phyloP scores from a whole-genome alignment of 1,284 basidiomycete genomes.

The Trichosporon coremiiforme region DNA sequence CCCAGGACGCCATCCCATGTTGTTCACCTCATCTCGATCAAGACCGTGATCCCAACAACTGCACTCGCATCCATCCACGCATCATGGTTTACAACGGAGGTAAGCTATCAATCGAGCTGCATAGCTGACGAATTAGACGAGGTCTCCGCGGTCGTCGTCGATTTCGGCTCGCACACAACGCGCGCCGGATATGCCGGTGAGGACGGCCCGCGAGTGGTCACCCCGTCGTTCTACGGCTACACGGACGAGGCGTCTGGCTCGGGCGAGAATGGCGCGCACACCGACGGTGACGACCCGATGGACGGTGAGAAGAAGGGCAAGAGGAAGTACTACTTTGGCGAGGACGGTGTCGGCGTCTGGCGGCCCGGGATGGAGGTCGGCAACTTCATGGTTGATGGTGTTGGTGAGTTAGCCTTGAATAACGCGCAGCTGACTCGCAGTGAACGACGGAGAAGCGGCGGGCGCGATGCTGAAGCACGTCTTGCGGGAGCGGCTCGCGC shows the following conservation, averaged over 20 bases:
- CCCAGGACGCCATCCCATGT: not conserved
- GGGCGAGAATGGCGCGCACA: constrained; percentile 43
- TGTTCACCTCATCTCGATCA: constrained; percentile 3
- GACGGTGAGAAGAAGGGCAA: constrained; percentile 49
- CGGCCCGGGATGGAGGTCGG: constrained; percentile 81
- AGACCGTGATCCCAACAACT: not conserved
- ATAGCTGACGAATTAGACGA: constrained; percentile 44
- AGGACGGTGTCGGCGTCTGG: constrained; percentile 91
- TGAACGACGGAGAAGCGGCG: constrained; percentile 76
- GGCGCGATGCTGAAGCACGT: constrained; percentile 74
- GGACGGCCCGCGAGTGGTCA: constrained; percentile 88
- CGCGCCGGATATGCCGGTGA: constrained; percentile 97
- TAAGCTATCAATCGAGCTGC: constrained; percentile 25
- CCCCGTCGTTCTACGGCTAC: constrained; percentile 88
- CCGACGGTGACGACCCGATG: constrained; percentile 33
- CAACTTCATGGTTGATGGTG: constrained; percentile 80
- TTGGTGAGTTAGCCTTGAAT: constrained; percentile 65
- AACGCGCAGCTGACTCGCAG: constrained; percentile 56
- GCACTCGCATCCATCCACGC: constrained; percentile 21
- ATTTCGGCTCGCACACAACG: constrained; percentile 86
- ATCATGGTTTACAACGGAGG: constrained; percentile 56
- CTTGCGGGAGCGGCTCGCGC: constrained; percentile 72
- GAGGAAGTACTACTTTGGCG: constrained; percentile 79
- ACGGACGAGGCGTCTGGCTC: constrained; percentile 51
- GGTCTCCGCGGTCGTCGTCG: constrained; percentile 91